A percentile compares a stretch with the other conserved stretches of the same genome.
phyloP scores from a whole-genome alignment of 1,284 basidiomycete genomes.

The Golubevia sp. region DNA sequence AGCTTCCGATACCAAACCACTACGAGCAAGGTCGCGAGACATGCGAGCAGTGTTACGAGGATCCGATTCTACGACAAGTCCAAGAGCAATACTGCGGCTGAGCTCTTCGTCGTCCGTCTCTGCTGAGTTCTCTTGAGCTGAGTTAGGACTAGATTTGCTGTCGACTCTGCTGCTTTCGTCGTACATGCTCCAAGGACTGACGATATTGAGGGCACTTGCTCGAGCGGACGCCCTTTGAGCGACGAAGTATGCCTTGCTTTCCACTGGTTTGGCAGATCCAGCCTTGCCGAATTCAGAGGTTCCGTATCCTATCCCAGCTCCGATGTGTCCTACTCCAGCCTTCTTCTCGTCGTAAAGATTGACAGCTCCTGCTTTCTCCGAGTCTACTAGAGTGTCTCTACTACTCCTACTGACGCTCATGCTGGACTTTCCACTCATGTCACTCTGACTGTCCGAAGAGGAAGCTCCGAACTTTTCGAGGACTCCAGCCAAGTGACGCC shows the following conservation, averaged over 20 bases:
- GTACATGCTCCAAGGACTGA: neutral
- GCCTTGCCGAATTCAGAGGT: neutral
- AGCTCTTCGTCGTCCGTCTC: neutral
- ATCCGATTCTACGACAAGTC: neutral
- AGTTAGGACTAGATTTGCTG: neutral
- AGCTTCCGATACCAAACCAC: neutral
- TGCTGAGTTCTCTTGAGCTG: neutral
- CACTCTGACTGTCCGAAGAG: neutral
- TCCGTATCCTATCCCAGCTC: neutral
- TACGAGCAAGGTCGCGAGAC: neutral
- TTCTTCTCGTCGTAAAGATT: neutral
- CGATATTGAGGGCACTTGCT: neutral
- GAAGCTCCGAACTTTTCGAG: neutral
- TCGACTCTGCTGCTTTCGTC: neutral
- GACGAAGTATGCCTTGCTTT: neutral
- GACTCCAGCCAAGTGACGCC: neutral
- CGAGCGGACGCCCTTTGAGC: neutral
- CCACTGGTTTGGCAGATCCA: neutral
- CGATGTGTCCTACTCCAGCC: neutral
- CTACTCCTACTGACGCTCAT: neutral
- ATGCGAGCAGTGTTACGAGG: neutral
- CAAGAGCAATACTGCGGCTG: neutral
- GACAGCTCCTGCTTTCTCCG: neutral
- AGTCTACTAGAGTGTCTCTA: neutral
- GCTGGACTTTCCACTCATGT: neutral